phyloP scores from a whole-genome alignment of 768 basidiomycete genomes.

The Suillus brevipes region DNA sequence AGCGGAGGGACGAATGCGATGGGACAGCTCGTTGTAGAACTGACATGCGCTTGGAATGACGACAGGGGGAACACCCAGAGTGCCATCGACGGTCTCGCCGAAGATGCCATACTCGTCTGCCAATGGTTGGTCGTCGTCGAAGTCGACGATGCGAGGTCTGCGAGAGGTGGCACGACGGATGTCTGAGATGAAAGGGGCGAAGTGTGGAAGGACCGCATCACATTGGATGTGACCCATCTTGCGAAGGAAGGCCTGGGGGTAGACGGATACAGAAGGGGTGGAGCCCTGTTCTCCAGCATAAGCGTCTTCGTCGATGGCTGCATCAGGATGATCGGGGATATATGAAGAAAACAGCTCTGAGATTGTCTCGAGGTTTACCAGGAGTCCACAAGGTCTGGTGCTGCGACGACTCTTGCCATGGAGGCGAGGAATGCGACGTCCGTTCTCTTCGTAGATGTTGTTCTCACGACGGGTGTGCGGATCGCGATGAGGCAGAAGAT shows the following conservation, averaged over 20 bases:
- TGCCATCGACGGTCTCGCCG: background rate
- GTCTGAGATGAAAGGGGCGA: background rate
- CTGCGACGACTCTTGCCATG: background rate
- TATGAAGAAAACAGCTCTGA: background rate
- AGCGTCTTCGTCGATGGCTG: background rate
- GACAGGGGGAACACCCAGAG: background rate
- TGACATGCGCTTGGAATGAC: background rate
- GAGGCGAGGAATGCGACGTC: background rate
- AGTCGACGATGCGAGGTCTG: background rate
- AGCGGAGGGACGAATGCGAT: background rate
- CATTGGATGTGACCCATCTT: background rate
- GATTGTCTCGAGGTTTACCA: background rate
- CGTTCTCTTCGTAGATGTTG: background rate
- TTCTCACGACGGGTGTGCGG: background rate
- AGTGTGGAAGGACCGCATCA: background rate
- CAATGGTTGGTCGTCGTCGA: background rate
- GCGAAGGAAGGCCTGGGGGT: background rate
- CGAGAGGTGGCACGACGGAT: background rate
- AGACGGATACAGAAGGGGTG: accelerated
- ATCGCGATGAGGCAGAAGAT: background rate
- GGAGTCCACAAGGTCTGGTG: background rate
- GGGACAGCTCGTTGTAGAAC: constrained; percentile 1
- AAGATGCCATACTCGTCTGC: background rate
- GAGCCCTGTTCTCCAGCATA: background rate
- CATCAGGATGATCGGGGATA: background rate